Evolutionary conservation across 306 rosid species (phyloP).

Genomic region (Cucurbita ficifolia): DNA sequence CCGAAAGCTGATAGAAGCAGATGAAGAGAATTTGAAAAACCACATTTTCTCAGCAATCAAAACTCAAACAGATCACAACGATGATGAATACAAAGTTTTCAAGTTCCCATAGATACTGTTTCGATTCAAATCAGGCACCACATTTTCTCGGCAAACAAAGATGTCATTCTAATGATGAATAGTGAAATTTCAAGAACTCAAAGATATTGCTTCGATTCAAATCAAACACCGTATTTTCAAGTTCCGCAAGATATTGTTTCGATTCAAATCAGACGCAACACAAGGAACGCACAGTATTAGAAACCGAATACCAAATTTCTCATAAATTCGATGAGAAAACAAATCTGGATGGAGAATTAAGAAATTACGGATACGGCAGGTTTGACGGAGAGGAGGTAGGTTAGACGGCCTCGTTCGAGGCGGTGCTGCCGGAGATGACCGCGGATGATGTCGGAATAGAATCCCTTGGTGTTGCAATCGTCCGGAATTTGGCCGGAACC

Average conservation of each 20-base stretch:
- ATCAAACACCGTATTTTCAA: neutral
- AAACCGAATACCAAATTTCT: no score
- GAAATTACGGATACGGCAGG: constrained; percentile 18
- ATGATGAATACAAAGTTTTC: neutral
- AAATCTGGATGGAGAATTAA: neutral
- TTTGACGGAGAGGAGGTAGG: constrained; percentile 24
- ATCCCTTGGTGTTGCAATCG: constrained; percentile 11
- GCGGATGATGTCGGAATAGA: constrained; percentile 15
- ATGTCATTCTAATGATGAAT: neutral
- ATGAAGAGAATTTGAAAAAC: neutral
- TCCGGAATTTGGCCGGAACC: constrained; percentile 14
- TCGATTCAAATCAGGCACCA: neutral
- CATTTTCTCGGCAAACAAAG: neutral
- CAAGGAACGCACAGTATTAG: no score
- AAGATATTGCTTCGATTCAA: no score
- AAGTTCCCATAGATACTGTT: neutral
- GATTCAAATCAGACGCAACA: neutral
- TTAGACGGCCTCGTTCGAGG: constrained; percentile 19
- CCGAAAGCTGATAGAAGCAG: neutral
- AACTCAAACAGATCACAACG: neutral
- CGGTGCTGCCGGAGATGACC: constrained; percentile 14
- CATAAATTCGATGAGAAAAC: neutral
- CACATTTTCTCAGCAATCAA: neutral
- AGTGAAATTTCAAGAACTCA: neutral
- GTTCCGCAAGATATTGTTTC: neutral